Conservation (phyloP, 1,284 basidiomycete genomes). For the Porphyrellus sp. region DNA sequence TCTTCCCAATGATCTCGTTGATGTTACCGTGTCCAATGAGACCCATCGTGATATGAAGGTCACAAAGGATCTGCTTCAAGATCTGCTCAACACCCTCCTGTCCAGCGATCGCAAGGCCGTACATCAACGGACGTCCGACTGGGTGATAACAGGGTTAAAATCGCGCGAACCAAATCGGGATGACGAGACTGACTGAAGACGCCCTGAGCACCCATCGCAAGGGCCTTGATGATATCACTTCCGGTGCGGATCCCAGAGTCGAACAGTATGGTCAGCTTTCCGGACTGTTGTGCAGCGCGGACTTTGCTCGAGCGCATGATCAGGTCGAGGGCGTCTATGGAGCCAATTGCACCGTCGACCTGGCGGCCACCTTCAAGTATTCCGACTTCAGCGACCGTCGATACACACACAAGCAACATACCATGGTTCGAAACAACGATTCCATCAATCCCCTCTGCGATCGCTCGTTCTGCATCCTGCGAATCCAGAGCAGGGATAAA, state of each 20-base stretch:
- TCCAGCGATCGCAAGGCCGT: conserved; percentile 60
- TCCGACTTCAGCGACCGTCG: neutral
- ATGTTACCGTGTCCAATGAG: conserved; percentile 47
- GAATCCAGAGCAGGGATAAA: neutral
- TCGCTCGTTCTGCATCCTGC: conserved; percentile 68
- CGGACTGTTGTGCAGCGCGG: conserved; percentile 52
- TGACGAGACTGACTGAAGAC: conserved; percentile 46
- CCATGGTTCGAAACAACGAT: conserved; percentile 85
- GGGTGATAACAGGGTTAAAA: neutral
- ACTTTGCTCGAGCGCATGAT: conserved; percentile 61
- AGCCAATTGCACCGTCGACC: conserved; percentile 75
- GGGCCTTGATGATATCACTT: conserved; percentile 73
- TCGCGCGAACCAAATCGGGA: neutral
- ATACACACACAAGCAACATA: conserved; percentile 24
- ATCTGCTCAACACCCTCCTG: conserved; percentile 67
- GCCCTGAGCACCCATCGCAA: conserved; percentile 66
- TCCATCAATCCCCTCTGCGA: conserved; percentile 65
- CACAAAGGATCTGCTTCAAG: conserved; percentile 56
- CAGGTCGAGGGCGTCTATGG: conserved; percentile 63
- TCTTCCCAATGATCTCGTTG: conserved; percentile 48
- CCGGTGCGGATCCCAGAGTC: conserved; percentile 80
- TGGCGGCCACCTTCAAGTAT: conserved; percentile 64
- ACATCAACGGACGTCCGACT: conserved; percentile 62
- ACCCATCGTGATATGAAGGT: conserved; percentile 56
- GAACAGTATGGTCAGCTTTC: conserved; percentile 70